Conservation (phyloP, 495 filamentous ascomycete species). For the Annulohypoxylon bovei region DNA sequence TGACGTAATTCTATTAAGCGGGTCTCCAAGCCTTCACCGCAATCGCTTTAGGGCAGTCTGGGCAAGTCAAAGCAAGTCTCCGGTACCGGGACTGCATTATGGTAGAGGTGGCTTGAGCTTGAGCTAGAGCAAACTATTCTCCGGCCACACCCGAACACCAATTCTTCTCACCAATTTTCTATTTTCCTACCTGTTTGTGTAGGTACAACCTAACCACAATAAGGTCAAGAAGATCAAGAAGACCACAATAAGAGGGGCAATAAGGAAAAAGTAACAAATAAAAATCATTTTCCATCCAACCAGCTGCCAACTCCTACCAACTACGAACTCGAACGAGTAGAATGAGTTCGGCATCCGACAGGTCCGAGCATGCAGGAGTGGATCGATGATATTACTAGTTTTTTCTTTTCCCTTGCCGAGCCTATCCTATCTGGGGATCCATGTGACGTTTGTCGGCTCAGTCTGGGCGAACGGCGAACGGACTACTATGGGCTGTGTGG, state of each 20-base stretch:
- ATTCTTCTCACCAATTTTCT: neutral
- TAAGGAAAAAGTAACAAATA: neutral
- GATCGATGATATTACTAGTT: constrained; percentile 22
- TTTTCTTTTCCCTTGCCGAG: constrained; percentile 21
- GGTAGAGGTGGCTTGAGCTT: constrained; percentile 9
- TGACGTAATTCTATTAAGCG: constrained; percentile 12
- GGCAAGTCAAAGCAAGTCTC: constrained; percentile 10
- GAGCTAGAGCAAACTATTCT: constrained; percentile 24
- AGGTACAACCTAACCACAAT: neutral
- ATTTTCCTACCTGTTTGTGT: neutral
- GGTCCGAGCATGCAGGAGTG: constrained; percentile 38
- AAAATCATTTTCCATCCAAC: neutral
- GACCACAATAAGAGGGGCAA: neutral
- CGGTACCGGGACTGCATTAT: constrained; percentile 27
- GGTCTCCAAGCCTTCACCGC: neutral
- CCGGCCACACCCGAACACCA: constrained; percentile 28
- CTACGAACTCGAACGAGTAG: neutral
- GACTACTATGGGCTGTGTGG: constrained; percentile 13
- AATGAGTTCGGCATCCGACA: constrained; percentile 43
- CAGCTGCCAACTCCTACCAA: neutral
- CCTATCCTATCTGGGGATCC: constrained; percentile 27
- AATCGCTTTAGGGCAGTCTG: neutral
- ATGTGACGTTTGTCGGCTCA: constrained; percentile 34
- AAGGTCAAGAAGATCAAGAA: neutral
- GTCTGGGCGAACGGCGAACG: constrained; percentile 23